Percentiles rank a stretch among this genome's conserved stretches.
These are phyloP conservation scores for Capronia americana DNA, from an alignment of 2,329 filamentous ascomycete species.

Conservation along the genomic window DNA sequence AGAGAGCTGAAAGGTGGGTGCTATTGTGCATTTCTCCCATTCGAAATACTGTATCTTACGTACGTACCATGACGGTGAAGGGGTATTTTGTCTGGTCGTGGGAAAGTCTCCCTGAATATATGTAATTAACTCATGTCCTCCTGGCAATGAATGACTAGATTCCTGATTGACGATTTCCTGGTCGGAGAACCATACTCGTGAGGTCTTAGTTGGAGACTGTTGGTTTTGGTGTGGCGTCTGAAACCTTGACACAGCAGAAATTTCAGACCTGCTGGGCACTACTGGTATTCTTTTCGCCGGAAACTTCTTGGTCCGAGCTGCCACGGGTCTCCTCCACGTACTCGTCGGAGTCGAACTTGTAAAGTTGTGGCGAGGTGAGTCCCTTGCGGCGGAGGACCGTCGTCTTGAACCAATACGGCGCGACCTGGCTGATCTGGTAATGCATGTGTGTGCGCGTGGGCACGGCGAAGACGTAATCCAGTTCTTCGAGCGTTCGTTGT, in stretches of 20 bases:
- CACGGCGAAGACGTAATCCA: conserved; percentile 66
- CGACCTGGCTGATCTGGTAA: conserved; percentile 63
- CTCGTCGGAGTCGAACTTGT: conserved; percentile 53
- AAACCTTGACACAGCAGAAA: not conserved
- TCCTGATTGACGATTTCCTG: not conserved
- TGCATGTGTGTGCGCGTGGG: conserved; percentile 63
- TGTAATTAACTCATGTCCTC: too few relatives aligned
- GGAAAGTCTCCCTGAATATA: not conserved
- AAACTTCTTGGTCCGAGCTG: conserved; percentile 10
- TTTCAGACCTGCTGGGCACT: not conserved
- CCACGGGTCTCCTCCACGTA: conserved; percentile 5
- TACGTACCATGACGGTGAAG: not conserved
- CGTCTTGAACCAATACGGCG: conserved; percentile 67
- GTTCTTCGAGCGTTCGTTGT: conserved; percentile 58
- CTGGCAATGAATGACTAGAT: not conserved
- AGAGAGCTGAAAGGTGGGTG: not conserved
- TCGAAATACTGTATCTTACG: conserved; percentile 5
- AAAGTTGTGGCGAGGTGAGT: conserved; percentile 57
- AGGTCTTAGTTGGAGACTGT: not conserved
- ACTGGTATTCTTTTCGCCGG: conserved; percentile 1
- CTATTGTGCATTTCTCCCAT: not conserved
- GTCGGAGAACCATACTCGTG: not conserved
- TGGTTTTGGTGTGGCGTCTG: not conserved
- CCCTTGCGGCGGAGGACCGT: conserved; percentile 61
- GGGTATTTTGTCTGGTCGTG: conserved; percentile 7